Base-by-base conservation (phyloP, 805 yeast species). In the Candida alai region DNA sequence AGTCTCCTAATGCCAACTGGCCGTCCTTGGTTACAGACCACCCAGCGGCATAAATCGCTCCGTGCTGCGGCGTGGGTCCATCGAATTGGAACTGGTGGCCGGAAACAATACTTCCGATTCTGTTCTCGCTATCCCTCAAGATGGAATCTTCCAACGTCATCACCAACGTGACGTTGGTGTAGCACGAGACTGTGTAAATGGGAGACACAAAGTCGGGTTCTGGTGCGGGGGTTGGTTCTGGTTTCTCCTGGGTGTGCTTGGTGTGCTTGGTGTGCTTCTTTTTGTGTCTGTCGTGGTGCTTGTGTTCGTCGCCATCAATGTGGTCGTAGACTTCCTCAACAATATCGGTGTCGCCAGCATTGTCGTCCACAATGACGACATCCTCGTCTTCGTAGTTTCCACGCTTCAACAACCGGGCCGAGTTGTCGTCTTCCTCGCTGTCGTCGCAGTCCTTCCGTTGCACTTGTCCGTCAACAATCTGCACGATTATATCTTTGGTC, bases 1-100 rank as follows among this genome's bases (percentile, higher is more conserved):
- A 42, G 28, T 49, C 35, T 12, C 68, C 68, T 30, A 62, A 46
- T 3, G 58, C 54, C 39, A 65, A 52, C 40, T 52, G 51, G 7
- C 69, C 69, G 6, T 49, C 32, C 1, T 35, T 28, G 3, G 64
- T 56, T 17, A 64, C 51, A 24, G 58, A 55, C 70, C 70, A 65
- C 2, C 66, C 66, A 18, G 61, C 57, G 19, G 66, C 65, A 32
- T 56, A 62, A 11, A 61, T 37, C 10, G 67, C 44, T 12, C 67
- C 68, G 38, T 52, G 47, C 39, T 62, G 68, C 12, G 68, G 68
- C 7, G 58, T 49, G 6, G 68, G 67, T 1, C 67, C 68, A 39
- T 65, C 70, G 36, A 64, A 64, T 38, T 61, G 70, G 40, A 64
- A 62, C 40, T 64, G 68, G 28, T 54, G 55, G 27, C 57, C 56